A percentile compares a stretch with the other conserved stretches of the same genome.
These are phyloP conservation scores for Camellia granthamiana DNA, from an alignment of 148 eudicot genomes.

Conservation along the genomic window DNA sequence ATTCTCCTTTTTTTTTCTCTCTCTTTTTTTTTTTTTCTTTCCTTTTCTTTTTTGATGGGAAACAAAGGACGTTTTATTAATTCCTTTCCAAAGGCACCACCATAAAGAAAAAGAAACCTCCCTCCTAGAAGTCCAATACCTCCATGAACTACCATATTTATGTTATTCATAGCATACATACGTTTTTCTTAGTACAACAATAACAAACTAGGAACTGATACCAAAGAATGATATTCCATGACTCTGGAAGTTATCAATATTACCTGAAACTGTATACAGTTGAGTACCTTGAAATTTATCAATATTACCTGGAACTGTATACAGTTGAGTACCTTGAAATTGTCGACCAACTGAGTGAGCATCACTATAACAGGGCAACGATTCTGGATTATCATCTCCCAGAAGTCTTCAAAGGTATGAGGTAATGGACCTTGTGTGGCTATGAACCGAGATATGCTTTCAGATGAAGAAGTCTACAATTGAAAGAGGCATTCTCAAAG, in stretches of 20 bases:
- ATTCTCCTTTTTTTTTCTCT: too few species aligned
- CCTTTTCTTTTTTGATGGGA: too few species aligned
- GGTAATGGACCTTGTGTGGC: slow-evolving; percentile 98
- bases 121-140: too few species aligned
- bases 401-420: slow-evolving; percentile 88
- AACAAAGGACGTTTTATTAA: too few species aligned
- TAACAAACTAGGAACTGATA: neutral
- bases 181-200: neutral
- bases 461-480: slow-evolving; percentile 57
- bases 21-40: too few species aligned
- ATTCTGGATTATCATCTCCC: slow-evolving; percentile 93
- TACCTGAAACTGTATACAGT: slow-evolving; percentile 14
- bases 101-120: too few species aligned
- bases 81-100: too few species aligned
- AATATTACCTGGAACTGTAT: slow-evolving; percentile 7
- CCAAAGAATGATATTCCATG: neutral
- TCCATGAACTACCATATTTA: too few species aligned
- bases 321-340: slow-evolving; percentile 58
- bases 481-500: slow-evolving; percentile 14
- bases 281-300: slow-evolving; percentile 55
- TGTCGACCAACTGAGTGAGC: slow-evolving; percentile 87
- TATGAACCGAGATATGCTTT: slow-evolving; percentile 68
- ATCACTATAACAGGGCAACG: slow-evolving; percentile 83
- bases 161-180: neutral
- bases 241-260: neutral